Percentiles rank a stretch among this genome's conserved stretches.
phyloP scores from a whole-genome alignment of 139 green algal genomes.

The Nannochloris sp. region DNA sequence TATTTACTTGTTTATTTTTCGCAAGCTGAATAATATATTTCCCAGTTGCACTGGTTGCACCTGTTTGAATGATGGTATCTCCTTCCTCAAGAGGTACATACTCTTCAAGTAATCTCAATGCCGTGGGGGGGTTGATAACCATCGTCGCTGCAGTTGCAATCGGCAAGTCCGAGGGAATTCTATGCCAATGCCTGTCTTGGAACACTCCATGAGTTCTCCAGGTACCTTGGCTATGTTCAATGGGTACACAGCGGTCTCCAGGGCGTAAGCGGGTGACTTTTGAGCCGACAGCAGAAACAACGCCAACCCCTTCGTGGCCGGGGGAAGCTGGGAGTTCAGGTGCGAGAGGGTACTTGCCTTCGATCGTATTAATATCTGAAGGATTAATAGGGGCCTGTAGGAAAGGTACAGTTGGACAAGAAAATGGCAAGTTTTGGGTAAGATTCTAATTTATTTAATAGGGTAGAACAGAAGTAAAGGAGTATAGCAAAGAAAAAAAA shows the following conservation, averaged over 20 bases:
- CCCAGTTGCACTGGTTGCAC: not conserved
- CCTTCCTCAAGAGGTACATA: constrained; percentile 71
- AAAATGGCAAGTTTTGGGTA: not conserved
- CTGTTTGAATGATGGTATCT: constrained; percentile 68
- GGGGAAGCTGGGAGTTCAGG: constrained; percentile 48
- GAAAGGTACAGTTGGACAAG: too few relatives aligned
- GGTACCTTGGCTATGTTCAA: constrained; percentile 55
- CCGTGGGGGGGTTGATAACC: constrained; percentile 67
- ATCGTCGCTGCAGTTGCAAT: constrained; percentile 27
- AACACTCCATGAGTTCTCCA: constrained; percentile 49
- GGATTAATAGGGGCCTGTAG: constrained; percentile 71
- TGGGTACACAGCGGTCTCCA: constrained; percentile 71
- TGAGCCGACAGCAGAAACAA: constrained; percentile 41
- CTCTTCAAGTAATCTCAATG: constrained; percentile 68
- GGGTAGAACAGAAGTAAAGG: not conserved
- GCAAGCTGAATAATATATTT: constrained; percentile 83
- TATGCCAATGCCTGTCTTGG: constrained; percentile 10
- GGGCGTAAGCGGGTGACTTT: constrained; percentile 38
- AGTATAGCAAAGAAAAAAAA: not conserved
- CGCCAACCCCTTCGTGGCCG: constrained; percentile 71
- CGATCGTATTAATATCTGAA: constrained; percentile 72
- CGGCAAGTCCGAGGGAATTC: constrained; percentile 25
- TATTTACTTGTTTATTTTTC: constrained; percentile 54
- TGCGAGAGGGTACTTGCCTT: constrained; percentile 68
- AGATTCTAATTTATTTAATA: not conserved